Conservation (phyloP, 345 rosid species). For the Anacardium occidentale region DNA sequence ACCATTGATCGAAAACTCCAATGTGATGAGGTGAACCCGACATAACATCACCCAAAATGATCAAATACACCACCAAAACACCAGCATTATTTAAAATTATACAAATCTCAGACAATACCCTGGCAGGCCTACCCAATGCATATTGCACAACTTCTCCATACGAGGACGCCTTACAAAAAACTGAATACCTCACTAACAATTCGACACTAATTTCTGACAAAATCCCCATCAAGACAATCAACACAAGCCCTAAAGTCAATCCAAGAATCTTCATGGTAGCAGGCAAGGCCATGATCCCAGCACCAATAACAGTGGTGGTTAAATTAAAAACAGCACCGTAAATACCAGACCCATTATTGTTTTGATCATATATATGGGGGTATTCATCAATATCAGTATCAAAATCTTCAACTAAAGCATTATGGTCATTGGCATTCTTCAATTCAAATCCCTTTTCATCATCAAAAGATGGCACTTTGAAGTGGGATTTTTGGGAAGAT, state of each 20-base stretch:
- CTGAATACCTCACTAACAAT: conserved; percentile 66
- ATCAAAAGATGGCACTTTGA: conserved; percentile 41
- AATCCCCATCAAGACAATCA: conserved; percentile 76
- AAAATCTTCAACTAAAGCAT: conserved; percentile 13
- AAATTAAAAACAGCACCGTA: conserved; percentile 91
- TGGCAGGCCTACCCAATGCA: conserved; percentile 83
- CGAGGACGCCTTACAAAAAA: conserved; percentile 59
- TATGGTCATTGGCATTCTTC: conserved; percentile 24
- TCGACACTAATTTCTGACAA: conserved; percentile 89
- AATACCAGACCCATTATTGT: conserved; percentile 51
- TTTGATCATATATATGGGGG: conserved; percentile 31
- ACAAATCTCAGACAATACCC: conserved; percentile 80
- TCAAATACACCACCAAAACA: conserved; percentile 84
- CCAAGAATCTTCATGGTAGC: conserved; percentile 97
- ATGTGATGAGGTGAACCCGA: conserved; percentile 78
- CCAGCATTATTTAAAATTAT: conserved; percentile 93
- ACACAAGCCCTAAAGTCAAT: conserved; percentile 53
- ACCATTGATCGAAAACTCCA: conserved; percentile 95
- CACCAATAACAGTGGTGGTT: conserved; percentile 85
- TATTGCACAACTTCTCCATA: conserved; percentile 86
- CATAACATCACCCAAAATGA: conserved; percentile 93
- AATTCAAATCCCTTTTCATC: conserved; percentile 36
- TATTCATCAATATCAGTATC: conserved; percentile 38
- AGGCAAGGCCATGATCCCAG: conserved; percentile 99
- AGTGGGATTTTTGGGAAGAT: conserved; percentile 32